Conservation (phyloP, 345 rosid genomes). For the Firmiana major region DNA sequence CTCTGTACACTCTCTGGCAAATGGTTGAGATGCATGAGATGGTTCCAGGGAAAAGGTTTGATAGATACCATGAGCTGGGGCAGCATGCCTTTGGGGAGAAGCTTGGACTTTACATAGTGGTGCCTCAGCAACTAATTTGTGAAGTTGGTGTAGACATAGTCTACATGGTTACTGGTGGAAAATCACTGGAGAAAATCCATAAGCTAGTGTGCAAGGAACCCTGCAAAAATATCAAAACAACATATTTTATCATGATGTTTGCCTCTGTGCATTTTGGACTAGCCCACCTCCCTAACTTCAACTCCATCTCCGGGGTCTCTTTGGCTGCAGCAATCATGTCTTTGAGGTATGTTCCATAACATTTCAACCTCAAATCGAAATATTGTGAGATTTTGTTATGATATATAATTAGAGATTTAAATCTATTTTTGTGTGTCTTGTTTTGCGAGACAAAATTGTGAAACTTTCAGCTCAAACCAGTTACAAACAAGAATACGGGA, state of each 20-base stretch:
- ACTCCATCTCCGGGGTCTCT: conserved; percentile 74
- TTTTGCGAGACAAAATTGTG: too few species aligned
- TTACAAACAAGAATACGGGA: too few species aligned
- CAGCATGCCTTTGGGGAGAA: conserved; percentile 80
- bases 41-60: conserved; percentile 70
- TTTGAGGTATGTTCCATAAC: conserved; percentile 35
- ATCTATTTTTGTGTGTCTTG: too few species aligned
- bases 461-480: too few species aligned
- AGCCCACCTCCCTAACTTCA: conserved; percentile 78
- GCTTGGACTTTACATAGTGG: conserved; percentile 73
- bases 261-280: conserved; percentile 80
- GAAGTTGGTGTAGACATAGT: conserved; percentile 71
- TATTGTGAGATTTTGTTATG: too few species aligned
- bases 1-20: conserved; percentile 65
- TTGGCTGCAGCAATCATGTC: conserved; percentile 84
- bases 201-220: conserved; percentile 29
- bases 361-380: too few species aligned
- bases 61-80: conserved; percentile 77
- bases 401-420: too few species aligned
- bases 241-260: conserved; percentile 70
- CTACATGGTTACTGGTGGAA: conserved; percentile 86
- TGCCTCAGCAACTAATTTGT: conserved; percentile 69
- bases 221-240: conserved; percentile 43
- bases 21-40: conserved; percentile 92
- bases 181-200: conserved; percentile 62